Evolutionary conservation across 176 grass and related monocot genomes (phyloP), one percentile per base, ranked within the genome.

Genomic region (Tuctoria greenei): DNA sequence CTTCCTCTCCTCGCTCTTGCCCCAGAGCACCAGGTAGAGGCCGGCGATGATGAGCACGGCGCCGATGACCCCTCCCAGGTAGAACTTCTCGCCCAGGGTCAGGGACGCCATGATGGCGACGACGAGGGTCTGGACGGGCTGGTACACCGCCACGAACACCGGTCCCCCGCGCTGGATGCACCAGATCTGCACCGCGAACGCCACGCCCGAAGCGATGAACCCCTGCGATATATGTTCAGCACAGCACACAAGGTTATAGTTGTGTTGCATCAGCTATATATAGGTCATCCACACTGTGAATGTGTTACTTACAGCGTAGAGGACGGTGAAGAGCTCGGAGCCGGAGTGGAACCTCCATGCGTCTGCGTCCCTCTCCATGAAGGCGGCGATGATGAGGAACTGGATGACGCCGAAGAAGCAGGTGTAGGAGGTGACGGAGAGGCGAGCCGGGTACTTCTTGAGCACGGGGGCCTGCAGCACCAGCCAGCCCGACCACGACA

Each of bases 341-440:
- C 89, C 92, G 28, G 91, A 90, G 92, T 99, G 96, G 83, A 99
- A 99, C 10, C 36, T 73, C 96, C 96, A 99, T 0, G 96, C 96
- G 4, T 90, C 77, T 4, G 87, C 76, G 66, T 99, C 80, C 64
- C 96, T 88, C 92, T 99, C 96, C 41, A 99, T 92, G 87, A 99
- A 99, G 65, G 96, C 91, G 2, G 96, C 96, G 59, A 99, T 99
- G 87, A 92, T 46, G 77, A 99, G 44, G 86, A 99, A 99, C 85
- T 99, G 96, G 69, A 99, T 90, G 61, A 99, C 96, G 12, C 96
- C 96, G 61, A 99, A 99, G 87, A 99, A 99, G 79, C 96, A 99
- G 60, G 96, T 99, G 89, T 95, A 99, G 11, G 96, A 99, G 9
- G 96, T 99, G 7, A 99, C 96, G 0, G 96, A 99, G 11, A 99